phyloP scores from a whole-genome alignment of 2,329 filamentous ascomycete species.

The Sarocladiaceae sp. region DNA sequence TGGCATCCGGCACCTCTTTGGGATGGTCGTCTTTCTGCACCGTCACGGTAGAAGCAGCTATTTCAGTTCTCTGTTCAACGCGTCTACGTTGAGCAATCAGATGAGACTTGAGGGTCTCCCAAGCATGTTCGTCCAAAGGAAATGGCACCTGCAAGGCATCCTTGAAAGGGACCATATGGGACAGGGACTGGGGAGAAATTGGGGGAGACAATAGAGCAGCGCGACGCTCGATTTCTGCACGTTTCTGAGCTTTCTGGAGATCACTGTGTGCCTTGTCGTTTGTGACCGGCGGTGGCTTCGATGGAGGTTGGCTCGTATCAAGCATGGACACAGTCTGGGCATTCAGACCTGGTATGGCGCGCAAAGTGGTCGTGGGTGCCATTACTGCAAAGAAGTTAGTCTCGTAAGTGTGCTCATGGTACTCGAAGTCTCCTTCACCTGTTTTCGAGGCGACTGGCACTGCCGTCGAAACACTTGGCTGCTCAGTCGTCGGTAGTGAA shows the following conservation, averaged over 20 bases:
- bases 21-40: constrained; percentile 12
- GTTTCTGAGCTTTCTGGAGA: background rate
- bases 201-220: constrained; percentile 64
- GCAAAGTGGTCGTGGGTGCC: background rate
- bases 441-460: background rate
- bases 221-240: constrained; percentile 65
- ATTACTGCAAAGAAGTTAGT: background rate
- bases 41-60: background rate
- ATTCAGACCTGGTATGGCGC: background rate
- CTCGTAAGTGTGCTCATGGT: background rate
- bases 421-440: background rate
- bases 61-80: constrained; percentile 45
- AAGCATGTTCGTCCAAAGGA: constrained; percentile 64
- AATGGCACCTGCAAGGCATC: constrained; percentile 66
- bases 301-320: too few relatives aligned
- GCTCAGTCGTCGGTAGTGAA: background rate
- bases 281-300: background rate
- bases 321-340: background rate
- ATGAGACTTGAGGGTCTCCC: constrained; percentile 64
- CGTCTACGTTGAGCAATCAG: constrained; percentile 61
- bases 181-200: constrained; percentile 56
- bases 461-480: background rate
- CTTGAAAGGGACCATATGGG: constrained; percentile 69
- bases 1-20: constrained; percentile 57
- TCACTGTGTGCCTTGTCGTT: background rate